Conservation (phyloP, 148 eudicot genomes). For the Cornus controversa region DNA sequence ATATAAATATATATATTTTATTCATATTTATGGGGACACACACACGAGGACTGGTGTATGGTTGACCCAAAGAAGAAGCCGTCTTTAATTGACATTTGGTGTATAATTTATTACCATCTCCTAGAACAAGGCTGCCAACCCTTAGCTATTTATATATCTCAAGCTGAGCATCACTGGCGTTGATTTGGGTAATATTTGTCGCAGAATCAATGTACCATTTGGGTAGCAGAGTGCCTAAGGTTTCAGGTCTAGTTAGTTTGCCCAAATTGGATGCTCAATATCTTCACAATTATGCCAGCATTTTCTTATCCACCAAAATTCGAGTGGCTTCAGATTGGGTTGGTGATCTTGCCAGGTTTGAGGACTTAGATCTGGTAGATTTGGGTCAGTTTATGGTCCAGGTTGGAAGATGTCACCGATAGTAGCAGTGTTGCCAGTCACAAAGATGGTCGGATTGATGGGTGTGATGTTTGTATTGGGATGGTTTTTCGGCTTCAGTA, state of each 20-base stretch:
- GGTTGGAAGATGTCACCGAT: too few relatives aligned
- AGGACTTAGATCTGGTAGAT: too few relatives aligned
- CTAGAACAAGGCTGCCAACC: background rate
- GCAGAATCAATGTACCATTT: background rate
- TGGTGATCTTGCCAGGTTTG: too few relatives aligned
- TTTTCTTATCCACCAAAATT: background rate
- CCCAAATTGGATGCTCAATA: background rate
- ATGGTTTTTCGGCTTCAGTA: background rate
- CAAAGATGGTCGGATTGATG: background rate
- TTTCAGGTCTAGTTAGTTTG: background rate
- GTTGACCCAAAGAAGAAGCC: background rate
- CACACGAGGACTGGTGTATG: background rate
- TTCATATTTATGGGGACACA: background rate
- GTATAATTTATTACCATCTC: background rate
- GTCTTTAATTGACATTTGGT: conserved; percentile 1
- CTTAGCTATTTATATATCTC: background rate
- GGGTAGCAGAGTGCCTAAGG: background rate
- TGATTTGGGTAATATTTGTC: background rate
- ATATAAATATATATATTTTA: too few relatives aligned
- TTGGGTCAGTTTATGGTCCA: too few relatives aligned
- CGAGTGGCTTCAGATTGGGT: too few relatives aligned
- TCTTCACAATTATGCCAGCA: background rate
- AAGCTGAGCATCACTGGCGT: background rate
- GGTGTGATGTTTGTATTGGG: background rate
- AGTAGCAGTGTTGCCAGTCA: background rate